Base-by-base conservation (phyloP, 225 moss, liverwort and hornwort genomes). In the Thuidium tamariscinum region DNA sequence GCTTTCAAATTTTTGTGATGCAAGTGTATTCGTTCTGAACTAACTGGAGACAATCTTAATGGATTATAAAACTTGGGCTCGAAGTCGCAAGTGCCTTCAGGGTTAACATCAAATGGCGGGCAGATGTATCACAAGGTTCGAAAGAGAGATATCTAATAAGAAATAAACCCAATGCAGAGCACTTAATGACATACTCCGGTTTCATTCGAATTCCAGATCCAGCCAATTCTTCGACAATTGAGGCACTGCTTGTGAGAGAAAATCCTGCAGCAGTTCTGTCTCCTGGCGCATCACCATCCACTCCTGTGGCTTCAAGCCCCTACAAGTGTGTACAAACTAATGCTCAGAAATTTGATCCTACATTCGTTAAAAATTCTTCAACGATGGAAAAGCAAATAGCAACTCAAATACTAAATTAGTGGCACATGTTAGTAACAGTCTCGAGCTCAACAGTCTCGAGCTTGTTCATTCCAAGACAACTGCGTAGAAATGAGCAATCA, bases 191-290 rank as follows among this genome's bases (percentile, higher is more conserved):
- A 82, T 92, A 94, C 93, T 80, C 92, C 82, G 93, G 92, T 81
- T 94, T 94, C 65, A 94, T 85, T 83, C 92, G 93, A 67, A 94
- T 94, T 68, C 93, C 93, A 78, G 87, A 72, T 60, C 78, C 89
- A 68, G 92, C 92, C 89, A 94, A 90, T 64, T 91, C 91, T 80
- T 92, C 89, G 85, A 94, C 85, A 86, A 94, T 83, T 74, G 92
- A 91, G 44, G 89, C 87, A 86, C 77, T 88, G 83, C 86, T 86
- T 71, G 80, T 51, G 73, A 82, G 85, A 89, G 80, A 67, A 85
- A 72, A 74, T 21, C 79, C 80, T 81, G 64, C 87, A 78, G 78
- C 68, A 64, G 73, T 55, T 84, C 39, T 68, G 68, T 86, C 86
- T 77, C 71, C 90, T 63, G 68, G 87, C 79, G 64, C 82, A 54